phyloP scores from a whole-genome alignment of 1,139 yeast genomes.

The Blastobotrys indianensis region DNA sequence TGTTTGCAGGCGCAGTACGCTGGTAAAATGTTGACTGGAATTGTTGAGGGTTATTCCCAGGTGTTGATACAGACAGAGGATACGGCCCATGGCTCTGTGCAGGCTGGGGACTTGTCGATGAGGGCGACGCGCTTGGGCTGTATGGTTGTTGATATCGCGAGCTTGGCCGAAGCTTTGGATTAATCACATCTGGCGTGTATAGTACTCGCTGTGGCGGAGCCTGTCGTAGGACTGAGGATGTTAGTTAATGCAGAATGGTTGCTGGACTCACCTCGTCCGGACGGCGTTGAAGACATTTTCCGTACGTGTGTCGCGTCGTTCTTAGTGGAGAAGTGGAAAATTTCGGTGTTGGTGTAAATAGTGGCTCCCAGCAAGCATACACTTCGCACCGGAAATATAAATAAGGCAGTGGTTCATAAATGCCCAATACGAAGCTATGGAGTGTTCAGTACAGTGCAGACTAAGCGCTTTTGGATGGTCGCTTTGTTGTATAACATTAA shows the following conservation, averaged over 20 bases:
- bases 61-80: slow-evolving; percentile 34
- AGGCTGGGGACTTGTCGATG: not conserved
- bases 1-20: slow-evolving; percentile 1
- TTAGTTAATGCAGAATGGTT: not conserved
- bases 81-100: slow-evolving; percentile 15
- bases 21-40: slow-evolving; percentile 28
- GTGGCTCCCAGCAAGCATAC: too few species aligned
- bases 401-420: too few species aligned
- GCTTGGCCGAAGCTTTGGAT: slow-evolving; percentile 13
- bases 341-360: not conserved
- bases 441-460: too few species aligned
- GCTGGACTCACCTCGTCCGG: slow-evolving; percentile 2
- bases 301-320: not conserved
- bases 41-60: slow-evolving; percentile 31
- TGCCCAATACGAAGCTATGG: too few species aligned
- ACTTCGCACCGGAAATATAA: too few species aligned
- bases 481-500: too few species aligned
- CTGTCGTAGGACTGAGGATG: slow-evolving; percentile 13
- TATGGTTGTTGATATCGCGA: slow-evolving; percentile 7
- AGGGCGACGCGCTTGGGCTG: slow-evolving; percentile 7
- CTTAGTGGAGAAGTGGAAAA: too few species aligned
- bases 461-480: too few species aligned
- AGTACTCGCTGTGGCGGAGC: slow-evolving; percentile 15
- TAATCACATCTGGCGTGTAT: slow-evolving; percentile 15
- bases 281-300: slow-evolving; percentile 6